Evolutionary conservation across 23 red algal genomes (phyloP).

Genomic region (Gracilariopsis chorda): DNA sequence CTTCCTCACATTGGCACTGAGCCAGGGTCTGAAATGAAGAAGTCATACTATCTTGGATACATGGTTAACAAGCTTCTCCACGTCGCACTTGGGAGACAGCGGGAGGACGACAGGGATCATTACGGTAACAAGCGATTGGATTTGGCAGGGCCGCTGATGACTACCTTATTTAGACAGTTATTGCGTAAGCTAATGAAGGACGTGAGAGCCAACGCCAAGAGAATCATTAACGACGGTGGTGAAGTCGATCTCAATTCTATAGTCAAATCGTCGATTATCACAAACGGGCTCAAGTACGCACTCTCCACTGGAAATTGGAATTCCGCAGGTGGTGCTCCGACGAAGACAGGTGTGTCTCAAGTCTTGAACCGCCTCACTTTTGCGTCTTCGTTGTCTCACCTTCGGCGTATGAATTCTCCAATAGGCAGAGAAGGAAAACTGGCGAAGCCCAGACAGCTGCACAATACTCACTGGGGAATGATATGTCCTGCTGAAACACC

Average conservation of each 20-base stretch:
- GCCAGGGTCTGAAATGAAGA: constrained; percentile 70
- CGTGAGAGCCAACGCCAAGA: constrained; percentile 42
- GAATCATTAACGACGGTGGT: constrained; percentile 62
- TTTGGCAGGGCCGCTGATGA: constrained; percentile 88
- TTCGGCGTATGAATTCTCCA: constrained; percentile 94
- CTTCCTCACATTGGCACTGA: constrained; percentile 96
- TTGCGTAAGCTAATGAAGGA: constrained; percentile 85
- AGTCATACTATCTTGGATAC: constrained; percentile 97
- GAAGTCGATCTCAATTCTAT: constrained; percentile 71
- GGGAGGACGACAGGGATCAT: constrained; percentile 94
- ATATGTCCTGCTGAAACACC: constrained; percentile 99
- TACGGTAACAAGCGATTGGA: constrained; percentile 98
- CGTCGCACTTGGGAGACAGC: constrained; percentile 80
- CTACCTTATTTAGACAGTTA: constrained; percentile 88
- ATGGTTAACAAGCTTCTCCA: constrained; percentile 92
- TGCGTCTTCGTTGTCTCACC: constrained; percentile 95
- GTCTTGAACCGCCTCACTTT: constrained; percentile 97
- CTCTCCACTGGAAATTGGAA: constrained; percentile 98
- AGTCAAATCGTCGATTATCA: constrained; percentile 91
- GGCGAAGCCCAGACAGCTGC: constrained; percentile 97
- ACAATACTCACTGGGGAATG: constrained; percentile 99
- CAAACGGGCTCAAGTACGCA: constrained; percentile 91
- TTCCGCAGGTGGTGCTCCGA: constrained; percentile 48
- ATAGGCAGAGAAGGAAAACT: constrained; percentile 99
- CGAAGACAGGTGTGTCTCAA: constrained; percentile 95